Conservation (phyloP, 2,329 filamentous ascomycete genomes). For the Juglanconis juglandina region DNA sequence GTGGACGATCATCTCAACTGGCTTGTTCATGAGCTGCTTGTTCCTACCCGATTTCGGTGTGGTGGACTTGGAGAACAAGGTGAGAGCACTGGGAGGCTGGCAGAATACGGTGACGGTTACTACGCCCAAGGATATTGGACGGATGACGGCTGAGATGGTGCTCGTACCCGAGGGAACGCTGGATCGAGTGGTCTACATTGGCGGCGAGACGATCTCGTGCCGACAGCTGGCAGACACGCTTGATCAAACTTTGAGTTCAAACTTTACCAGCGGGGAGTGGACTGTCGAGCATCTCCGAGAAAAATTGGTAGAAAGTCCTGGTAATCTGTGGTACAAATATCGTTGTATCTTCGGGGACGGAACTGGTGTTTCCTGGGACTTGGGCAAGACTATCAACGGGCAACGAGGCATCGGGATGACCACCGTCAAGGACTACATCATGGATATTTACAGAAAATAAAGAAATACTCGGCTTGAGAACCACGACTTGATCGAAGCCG, state of each 20-base stretch:
- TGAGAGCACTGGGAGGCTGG: constrained; percentile 59
- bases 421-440: constrained; percentile 37
- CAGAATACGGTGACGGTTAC: constrained; percentile 61
- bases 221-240: constrained; percentile 49
- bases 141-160: constrained; percentile 54
- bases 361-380: constrained; percentile 57
- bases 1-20: constrained; percentile 67
- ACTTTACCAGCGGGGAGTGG: constrained; percentile 50
- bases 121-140: constrained; percentile 60
- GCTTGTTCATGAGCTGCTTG: constrained; percentile 68
- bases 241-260: constrained; percentile 37
- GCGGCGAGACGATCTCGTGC: constrained; percentile 63
- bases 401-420: constrained; percentile 43
- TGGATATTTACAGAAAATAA: neutral
- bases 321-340: constrained; percentile 55
- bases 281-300: constrained; percentile 39
- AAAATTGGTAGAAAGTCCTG: constrained; percentile 44
- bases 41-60: constrained; percentile 62
- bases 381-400: constrained; percentile 50
- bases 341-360: constrained; percentile 58
- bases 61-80: constrained; percentile 44
- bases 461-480: neutral
- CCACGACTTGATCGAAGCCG: too few relatives aligned
- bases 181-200: constrained; percentile 52
- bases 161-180: constrained; percentile 34